Base-by-base conservation (phyloP, 2,329 filamentous ascomycete species). In the Aulographum hederae region DNA sequence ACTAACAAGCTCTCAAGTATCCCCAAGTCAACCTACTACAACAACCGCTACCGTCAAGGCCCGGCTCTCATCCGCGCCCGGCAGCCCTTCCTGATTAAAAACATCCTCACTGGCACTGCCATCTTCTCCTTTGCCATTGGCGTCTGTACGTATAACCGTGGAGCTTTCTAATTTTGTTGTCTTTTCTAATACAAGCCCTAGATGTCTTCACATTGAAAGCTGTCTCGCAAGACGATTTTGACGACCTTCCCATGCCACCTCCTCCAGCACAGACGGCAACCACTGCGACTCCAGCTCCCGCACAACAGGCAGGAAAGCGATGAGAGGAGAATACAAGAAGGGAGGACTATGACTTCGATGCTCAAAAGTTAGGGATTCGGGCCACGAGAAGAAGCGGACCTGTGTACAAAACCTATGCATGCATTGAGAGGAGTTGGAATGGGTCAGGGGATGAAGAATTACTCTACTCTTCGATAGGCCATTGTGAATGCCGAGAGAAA, bases 61-160 rank as follows among this genome's bases (percentile, higher is more conserved):
- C 76, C 84, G 30, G 80, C 91, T 34, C 73, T 98, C 41, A 76
- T 94, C 51, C 80, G 89, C 49, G 86, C 89, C 34, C 75, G 91
- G 45, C 74, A 81, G 44, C 89, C 89, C 31, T 98, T 91, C 54
- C 67, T 98, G 26, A 59, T 94, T 55, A 91, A 79, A 62, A 98
- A 98, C 56, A 67, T 77, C 18, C 46, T 86, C 37, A 82, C 84
- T 1, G 89, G 89, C 13, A 48, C 78, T n/a, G 70, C 64, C 11
- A 67, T 95, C 30, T 64, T 78, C 42, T 65, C 63, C 14, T 73
- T 95, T 42, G 74, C 80, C n/a, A 65, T 81, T 40, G 72, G 73
- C 39, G 78, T 98, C 44, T 98, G 89, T 98, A 70, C 40, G 81
- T 69, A n/a, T 8, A 8, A n/a, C n/a, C 21, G 14, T 17, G 21